A percentile compares a stretch with the other conserved stretches of the same genome.
Evolutionary conservation across 2,329 filamentous ascomycete species (phyloP).

Genomic region (Penicillium italicum): DNA sequence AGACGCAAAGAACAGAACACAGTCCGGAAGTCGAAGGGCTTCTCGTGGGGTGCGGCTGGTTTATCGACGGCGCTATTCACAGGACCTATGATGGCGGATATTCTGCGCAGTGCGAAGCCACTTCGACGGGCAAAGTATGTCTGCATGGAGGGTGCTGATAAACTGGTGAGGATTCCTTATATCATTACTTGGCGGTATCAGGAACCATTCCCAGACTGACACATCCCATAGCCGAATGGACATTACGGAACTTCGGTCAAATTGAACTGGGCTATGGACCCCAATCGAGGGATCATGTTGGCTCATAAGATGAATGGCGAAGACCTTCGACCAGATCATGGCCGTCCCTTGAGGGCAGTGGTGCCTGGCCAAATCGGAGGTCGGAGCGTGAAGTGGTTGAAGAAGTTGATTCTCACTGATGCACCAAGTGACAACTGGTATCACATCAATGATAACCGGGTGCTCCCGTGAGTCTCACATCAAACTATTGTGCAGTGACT

Average conservation of each 20-base stretch:
- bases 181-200: not conserved
- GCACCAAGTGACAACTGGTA: slow-evolving; percentile 90
- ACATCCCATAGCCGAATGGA: slow-evolving; percentile 63
- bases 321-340: slow-evolving; percentile 74
- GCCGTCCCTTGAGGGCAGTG: slow-evolving; percentile 74
- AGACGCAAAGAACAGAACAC: slow-evolving; percentile 89
- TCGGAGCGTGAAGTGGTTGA: slow-evolving; percentile 90
- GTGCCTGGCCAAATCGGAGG: slow-evolving; percentile 91
- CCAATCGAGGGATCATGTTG: slow-evolving; percentile 77
- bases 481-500: not conserved
- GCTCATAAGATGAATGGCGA: slow-evolving; percentile 91
- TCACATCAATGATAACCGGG: slow-evolving; percentile 89
- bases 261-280: slow-evolving; percentile 82
- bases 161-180: slow-evolving; percentile 51
- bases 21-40: slow-evolving; percentile 85
- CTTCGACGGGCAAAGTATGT: slow-evolving; percentile 71
- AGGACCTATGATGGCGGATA: slow-evolving; percentile 69
- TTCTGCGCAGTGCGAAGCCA: slow-evolving; percentile 66
- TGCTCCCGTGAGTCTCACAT: slow-evolving; percentile 59
- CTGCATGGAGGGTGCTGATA: slow-evolving; percentile 88
- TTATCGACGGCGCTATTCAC: slow-evolving; percentile 86
- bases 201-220: slow-evolving; percentile 5
- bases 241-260: slow-evolving; percentile 86
- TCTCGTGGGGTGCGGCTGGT: slow-evolving; percentile 88
- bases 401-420: slow-evolving; percentile 71